A percentile compares a stretch with the other conserved stretches of the same genome.
These are phyloP conservation scores for Talinum fruticosum DNA, from an alignment of 148 eudicot species.

Conservation along the genomic window DNA sequence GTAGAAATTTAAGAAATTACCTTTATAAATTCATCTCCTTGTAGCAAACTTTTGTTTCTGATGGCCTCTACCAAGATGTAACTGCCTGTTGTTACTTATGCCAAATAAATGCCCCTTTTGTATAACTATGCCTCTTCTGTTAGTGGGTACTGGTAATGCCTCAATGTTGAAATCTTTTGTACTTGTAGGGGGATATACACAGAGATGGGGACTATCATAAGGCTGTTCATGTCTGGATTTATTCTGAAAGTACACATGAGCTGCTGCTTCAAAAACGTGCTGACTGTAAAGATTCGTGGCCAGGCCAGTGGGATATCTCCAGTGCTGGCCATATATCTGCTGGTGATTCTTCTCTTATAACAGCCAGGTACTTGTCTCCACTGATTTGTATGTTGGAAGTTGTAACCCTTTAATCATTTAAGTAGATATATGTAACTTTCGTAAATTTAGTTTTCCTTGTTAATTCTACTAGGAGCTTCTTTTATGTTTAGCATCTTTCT, in stretches of 20 bases:
- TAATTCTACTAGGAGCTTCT: not conserved
- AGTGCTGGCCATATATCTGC: slow-evolving; percentile 99
- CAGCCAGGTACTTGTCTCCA: slow-evolving; percentile 55
- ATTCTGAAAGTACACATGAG: slow-evolving; percentile 83
- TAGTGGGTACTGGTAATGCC: not conserved
- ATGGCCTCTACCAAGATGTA: not conserved
- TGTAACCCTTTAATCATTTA: not conserved
- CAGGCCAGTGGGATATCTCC: slow-evolving; percentile 90
- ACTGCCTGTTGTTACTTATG: not conserved
- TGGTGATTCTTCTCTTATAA: slow-evolving; percentile 81
- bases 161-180: not conserved
- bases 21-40: not conserved
- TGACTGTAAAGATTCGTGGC: slow-evolving; percentile 91
- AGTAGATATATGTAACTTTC: not conserved
- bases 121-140: not conserved
- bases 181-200: slow-evolving; percentile 59
- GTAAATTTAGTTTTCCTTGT: not conserved
- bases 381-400: not conserved
- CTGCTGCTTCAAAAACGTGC: slow-evolving; percentile 79
- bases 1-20: too few relatives aligned
- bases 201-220: slow-evolving; percentile 96
- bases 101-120: not conserved
- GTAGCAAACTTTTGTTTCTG: not conserved
- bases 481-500: slow-evolving; percentile 8
- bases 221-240: slow-evolving; percentile 94